Base-by-base conservation (phyloP, 176 grass and related monocot species). In the Carex scoparia region DNA sequence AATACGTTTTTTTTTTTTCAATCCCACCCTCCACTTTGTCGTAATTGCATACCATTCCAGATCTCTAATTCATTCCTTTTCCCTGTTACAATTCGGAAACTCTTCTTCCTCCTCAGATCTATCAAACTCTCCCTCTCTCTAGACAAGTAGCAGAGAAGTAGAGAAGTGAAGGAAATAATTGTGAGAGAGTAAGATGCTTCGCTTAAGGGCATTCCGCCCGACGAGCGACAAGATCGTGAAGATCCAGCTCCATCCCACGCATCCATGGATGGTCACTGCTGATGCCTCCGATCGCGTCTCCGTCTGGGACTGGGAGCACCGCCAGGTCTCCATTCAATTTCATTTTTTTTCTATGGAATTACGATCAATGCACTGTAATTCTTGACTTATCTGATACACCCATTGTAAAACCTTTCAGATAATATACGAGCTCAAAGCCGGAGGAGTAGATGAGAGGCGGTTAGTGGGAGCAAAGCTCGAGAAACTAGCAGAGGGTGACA, bases 231-330 rank as follows among this genome's bases (percentile, higher is more conserved):
- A 95, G 85, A 92, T 95, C 63, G 91, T 95, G 69, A 95, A 99
- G 93, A 95, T 99, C 93, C 96, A 99, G 80, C 90, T 99, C 40
- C 96, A 99, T 84, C 96, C 96, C 51, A 99, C 96, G 32, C 90
- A 99, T 81, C 96, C 96, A 49, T 95, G 93, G 96, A 91, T 99
- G 67, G 96, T 99, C 87, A 95, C 96, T 4, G 93, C 96, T 56
- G 96, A 95, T 69, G 91, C 88, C 72, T 95, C 87, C 81, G 96
- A 99, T 84, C 96, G 92, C 80, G 93, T 99, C 76, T 91, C 96
- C 16, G 91, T 99, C 11, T 99, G 96, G 96, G 86, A 99, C 63
- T 99, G 96, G 96, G 96, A 99, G 85, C 91, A 99, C 72, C 96
- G 96, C 87, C 96, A 99, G 91, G 93, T 79, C 56, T 31, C 37